A percentile compares a stretch with the other conserved stretches of the same genome.
Evolutionary conservation across 768 basidiomycete species (phyloP).

Genomic region (Leccinellum rugosiceps): DNA sequence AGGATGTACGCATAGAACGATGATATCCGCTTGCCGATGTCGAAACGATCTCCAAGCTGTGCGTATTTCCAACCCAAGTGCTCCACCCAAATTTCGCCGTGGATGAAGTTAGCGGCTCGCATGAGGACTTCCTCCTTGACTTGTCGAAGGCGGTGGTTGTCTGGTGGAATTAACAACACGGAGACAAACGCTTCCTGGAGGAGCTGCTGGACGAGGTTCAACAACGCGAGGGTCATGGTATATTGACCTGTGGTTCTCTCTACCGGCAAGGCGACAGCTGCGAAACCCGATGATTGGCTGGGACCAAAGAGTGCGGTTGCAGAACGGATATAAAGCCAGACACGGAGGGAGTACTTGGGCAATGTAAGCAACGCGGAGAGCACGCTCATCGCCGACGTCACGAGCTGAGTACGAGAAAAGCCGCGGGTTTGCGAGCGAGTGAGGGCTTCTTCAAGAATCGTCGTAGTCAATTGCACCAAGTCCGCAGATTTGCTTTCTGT

Average conservation of each 20-base stretch:
- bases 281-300: slow-evolving; percentile 50
- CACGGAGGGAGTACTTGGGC: slow-evolving; percentile 72
- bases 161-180: slow-evolving; percentile 43
- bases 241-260: slow-evolving; percentile 75
- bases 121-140: slow-evolving; percentile 83
- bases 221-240: slow-evolving; percentile 76
- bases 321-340: slow-evolving; percentile 86
- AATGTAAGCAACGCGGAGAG: slow-evolving; percentile 73
- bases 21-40: slow-evolving; percentile 69
- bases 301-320: slow-evolving; percentile 75
- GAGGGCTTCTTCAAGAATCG: slow-evolving; percentile 76
- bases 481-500: slow-evolving; percentile 59
- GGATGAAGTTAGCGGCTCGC: slow-evolving; percentile 74
- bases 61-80: slow-evolving; percentile 84
- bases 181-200: slow-evolving; percentile 69
- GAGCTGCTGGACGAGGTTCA: slow-evolving; percentile 73
- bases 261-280: slow-evolving; percentile 61
- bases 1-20: slow-evolving; percentile 67
- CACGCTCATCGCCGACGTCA: slow-evolving; percentile 80
- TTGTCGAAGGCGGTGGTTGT: slow-evolving; percentile 59
- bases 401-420: slow-evolving; percentile 55
- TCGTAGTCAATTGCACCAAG: slow-evolving; percentile 75
- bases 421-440: slow-evolving; percentile 46
- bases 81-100: slow-evolving; percentile 86
- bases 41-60: slow-evolving; percentile 78